Base-by-base conservation (phyloP, 441 rosid species). In the Jatropha multifida region DNA sequence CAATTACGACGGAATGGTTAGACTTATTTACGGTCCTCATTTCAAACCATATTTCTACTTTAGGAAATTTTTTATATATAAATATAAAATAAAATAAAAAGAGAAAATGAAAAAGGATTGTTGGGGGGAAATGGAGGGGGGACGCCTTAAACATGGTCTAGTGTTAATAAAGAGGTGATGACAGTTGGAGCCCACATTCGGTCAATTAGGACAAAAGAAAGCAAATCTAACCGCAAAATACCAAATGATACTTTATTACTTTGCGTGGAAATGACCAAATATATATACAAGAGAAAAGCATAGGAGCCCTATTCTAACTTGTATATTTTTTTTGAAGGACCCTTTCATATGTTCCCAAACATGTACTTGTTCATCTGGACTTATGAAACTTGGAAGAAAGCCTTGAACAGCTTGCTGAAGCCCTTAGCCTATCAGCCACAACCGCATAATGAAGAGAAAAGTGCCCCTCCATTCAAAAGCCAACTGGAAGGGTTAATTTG, bases 241-340 rank as follows among this genome's bases (percentile, higher is more conserved):
- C 84, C 86, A 85, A 83, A 79, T 61, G 64, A 80, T 78, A 75
- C 88, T 84, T 78, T 79, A 80, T 65, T 71, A 75, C 82, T 80
- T 80, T 79, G 72, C 87, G 68, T 79, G 80, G 87, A 83, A 80
- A 77, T 71, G 79, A 76, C 86, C 84, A 77, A 80, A 82, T 83
- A 74, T 58, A 62, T 8, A 62, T 62, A 38, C 77, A 76, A 75
- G 76, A 72, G 82, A 83, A 81, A 84, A 78, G 77, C 72, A 77
- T 56, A 72, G 82, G 70, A 75, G 74, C 76, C 48, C 79, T 74
- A 44, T 18, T 64, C 67, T 76, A 73, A 62, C 61, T 55, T 60
- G 38, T 23, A 69, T 12, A 69, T 66, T 58, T 56, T 17, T 68
- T 20, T 59, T 6, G 10, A 12, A 3, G 23, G 80, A 81, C 76